A percentile compares a stretch with the other conserved stretches of the same genome.
These are phyloP conservation scores for Coffea canephora DNA, from an alignment of 257 asterid species.

Conservation along the genomic window DNA sequence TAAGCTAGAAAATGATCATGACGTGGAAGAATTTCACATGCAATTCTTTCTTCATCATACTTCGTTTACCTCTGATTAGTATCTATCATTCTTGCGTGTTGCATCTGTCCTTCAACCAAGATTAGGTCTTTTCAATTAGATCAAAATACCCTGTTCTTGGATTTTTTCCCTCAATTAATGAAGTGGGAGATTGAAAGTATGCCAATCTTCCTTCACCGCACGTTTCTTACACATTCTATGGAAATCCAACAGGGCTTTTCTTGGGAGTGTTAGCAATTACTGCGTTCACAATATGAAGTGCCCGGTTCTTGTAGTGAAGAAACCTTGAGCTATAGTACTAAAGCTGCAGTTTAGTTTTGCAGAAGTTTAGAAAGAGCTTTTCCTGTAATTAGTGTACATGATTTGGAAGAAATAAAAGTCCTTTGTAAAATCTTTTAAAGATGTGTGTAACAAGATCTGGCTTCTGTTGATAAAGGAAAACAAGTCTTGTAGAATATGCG, in stretches of 20 bases:
- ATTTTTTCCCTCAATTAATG: too few species aligned
- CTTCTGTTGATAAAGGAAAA: neutral
- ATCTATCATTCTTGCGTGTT: too few species aligned
- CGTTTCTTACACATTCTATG: neutral
- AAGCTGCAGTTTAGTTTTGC: neutral
- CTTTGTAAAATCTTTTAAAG: neutral
- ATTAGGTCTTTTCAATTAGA: too few species aligned
- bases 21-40: too few species aligned
- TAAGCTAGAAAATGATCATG: too few species aligned
- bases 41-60: too few species aligned
- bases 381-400: neutral
- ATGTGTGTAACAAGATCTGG: neutral
- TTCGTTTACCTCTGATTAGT: too few species aligned
- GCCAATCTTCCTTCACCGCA: neutral
- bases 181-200: too few species aligned
- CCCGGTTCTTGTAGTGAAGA: conserved; percentile 28
- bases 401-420: neutral
- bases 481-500: neutral
- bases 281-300: conserved; percentile 20
- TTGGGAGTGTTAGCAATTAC: conserved; percentile 29
- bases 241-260: conserved; percentile 13
- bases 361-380: neutral
- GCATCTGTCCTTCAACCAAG: too few species aligned
- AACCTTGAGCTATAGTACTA: neutral
- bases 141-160: too few species aligned